Evolutionary conservation across 2,329 filamentous ascomycete genomes (phyloP).

Genomic region (Neonectria magnoliae): DNA sequence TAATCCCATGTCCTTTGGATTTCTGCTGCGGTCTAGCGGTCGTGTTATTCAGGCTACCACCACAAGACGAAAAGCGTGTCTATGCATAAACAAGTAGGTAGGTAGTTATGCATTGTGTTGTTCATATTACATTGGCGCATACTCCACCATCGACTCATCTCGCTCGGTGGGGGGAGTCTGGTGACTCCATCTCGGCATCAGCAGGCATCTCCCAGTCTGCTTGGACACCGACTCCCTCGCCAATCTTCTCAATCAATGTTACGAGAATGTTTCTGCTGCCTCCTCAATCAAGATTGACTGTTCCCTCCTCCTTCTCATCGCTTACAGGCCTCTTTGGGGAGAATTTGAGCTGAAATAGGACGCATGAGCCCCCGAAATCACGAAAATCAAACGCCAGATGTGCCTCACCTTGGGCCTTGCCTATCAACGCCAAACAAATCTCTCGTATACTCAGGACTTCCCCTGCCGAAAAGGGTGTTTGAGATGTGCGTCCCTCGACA

Average conservation of each 20-base stretch:
- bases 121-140: not conserved
- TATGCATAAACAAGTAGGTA: not conserved
- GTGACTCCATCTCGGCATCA: not conserved
- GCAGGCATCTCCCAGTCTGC: not conserved
- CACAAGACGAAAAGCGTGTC: not conserved
- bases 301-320: conserved; percentile 11
- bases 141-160: not conserved
- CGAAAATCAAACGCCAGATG: conserved; percentile 39
- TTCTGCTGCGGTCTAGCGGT: not conserved
- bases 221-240: not conserved
- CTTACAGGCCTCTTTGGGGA: conserved; percentile 19
- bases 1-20: not conserved
- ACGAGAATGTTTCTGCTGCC: not conserved
- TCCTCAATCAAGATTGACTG: not conserved
- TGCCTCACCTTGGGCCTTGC: conserved; percentile 42
- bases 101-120: not conserved
- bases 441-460: conserved; percentile 1
- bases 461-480: not conserved
- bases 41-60: not conserved
- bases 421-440: conserved; percentile 36
- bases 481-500: not conserved
- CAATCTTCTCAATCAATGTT: not conserved
- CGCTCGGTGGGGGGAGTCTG: too few relatives aligned
- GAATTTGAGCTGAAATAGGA: conserved; percentile 37
- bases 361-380: conserved; percentile 39